Evolutionary conservation across 2,329 filamentous ascomycete genomes (phyloP), one percentile per base, ranked within the genome.

Genomic region (Leptodontidium sp.): DNA sequence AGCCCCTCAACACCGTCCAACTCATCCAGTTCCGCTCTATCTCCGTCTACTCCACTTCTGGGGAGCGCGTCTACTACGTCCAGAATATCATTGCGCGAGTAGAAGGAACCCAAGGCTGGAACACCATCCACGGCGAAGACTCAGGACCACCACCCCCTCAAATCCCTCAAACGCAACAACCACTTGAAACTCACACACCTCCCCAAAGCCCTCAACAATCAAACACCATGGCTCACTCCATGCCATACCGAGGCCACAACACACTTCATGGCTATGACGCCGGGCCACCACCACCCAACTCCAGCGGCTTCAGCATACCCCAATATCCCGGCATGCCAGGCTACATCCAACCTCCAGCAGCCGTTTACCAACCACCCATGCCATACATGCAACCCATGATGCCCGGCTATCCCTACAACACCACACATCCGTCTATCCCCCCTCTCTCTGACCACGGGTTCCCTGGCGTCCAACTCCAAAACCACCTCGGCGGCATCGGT

Each of bases 401-500:
- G 7, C 57, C 57, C 32, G 63, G 8, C 61, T 57, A 69, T 24
- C 66, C 70, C 17, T 43, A 14, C 47, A 32, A 24, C 26, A 50
- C 21, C 43, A 35, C 61, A 6, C 53, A 62, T 29, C 55, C 62
- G 14, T 53, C n/a, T 35, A 15, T 38, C 11, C 40, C 29, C 4
- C 53, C 40, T 8, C 55, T 35, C 24, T 61, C 65, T 4, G 63
- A 72, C 45, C 50, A 61, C 32, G 66, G 80, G 1, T 83, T 86
- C 69, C 85, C 86, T 0, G 85, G 86, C 0, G 81, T 84, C 35
- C 84, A 87, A 71, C 80, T 90, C 79, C 82, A 82, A 58, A 88
- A 90, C 78, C 82, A 84, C 0, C 86, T 85, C 0, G 86, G 88
- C 55, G 87, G 87, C 26, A 81, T 84, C 0, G 86, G 87, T 50